Conservation (phyloP, 2,329 filamentous ascomycete species). For the Scedosporium aurantiacum region DNA sequence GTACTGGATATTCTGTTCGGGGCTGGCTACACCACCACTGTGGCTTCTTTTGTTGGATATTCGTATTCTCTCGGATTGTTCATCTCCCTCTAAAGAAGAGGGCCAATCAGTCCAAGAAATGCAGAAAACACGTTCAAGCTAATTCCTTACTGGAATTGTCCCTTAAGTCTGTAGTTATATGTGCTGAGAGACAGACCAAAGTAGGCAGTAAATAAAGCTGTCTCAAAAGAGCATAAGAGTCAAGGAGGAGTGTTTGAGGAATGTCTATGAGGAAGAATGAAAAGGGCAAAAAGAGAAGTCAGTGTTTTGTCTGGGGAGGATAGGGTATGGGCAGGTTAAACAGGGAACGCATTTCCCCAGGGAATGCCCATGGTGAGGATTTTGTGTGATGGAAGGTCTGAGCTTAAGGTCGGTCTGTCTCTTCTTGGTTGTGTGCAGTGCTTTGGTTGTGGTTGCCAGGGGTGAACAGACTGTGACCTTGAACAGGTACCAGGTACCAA, state of each 20-base stretch:
- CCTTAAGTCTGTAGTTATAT: not conserved
- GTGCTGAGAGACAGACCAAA: not conserved
- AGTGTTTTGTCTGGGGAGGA: not conserved
- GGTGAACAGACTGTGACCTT: not conserved
- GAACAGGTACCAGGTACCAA: not conserved
- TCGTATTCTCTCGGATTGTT: not conserved
- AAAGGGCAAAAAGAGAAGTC: too few relatives aligned
- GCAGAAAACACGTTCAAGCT: not conserved
- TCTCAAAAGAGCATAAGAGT: not conserved
- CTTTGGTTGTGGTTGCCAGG: not conserved
- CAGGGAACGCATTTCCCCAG: too few relatives aligned
- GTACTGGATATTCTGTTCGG: not conserved
- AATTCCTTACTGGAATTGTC: not conserved
- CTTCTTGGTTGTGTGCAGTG: too few relatives aligned
- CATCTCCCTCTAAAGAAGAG: not conserved
- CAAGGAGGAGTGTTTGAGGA: too few relatives aligned
- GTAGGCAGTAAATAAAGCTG: not conserved
- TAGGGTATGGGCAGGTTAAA: not conserved
- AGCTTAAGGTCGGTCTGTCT: too few relatives aligned
- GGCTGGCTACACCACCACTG: not conserved
- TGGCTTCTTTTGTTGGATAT: not conserved
- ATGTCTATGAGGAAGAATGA: too few relatives aligned
- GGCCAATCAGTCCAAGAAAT: not conserved
- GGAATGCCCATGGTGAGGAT: too few relatives aligned
- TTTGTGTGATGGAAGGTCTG: not conserved